phyloP scores from a whole-genome alignment of 306 rosid species.

The Lathyrus sativus region DNA sequence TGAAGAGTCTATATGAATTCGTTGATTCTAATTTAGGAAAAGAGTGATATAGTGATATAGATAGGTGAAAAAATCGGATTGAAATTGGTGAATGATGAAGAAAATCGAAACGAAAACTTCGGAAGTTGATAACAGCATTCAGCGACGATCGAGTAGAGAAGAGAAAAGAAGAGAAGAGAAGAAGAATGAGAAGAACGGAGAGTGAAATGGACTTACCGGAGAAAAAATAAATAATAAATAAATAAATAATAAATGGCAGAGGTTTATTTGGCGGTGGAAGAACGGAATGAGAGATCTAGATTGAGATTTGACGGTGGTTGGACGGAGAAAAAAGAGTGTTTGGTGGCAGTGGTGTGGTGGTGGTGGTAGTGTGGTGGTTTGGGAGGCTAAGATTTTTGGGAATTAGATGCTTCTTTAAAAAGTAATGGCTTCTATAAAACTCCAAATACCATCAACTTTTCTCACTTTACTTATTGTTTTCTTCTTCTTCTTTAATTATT shows the following conservation, averaged over 20 bases:
- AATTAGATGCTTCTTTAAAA: background rate
- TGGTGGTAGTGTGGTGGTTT: conserved; percentile 34
- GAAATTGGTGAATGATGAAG: conserved; percentile 33
- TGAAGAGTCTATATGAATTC: background rate
- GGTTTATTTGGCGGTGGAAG: background rate
- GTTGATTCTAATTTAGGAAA: conserved; percentile 3
- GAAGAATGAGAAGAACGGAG: conserved; percentile 10
- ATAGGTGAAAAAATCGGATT: conserved; percentile 5
- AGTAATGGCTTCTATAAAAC: too few relatives aligned
- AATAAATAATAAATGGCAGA: conserved; percentile 25
- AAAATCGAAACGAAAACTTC: conserved; percentile 8
- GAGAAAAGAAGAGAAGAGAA: background rate
- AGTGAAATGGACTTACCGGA: conserved; percentile 52
- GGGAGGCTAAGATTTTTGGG: conserved; percentile 34
- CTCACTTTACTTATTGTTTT: too few relatives aligned
- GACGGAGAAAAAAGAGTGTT: background rate
- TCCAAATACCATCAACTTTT: too few relatives aligned
- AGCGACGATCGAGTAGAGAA: conserved; percentile 7
- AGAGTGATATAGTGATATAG: background rate
- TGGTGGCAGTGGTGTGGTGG: background rate
- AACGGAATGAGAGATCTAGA: conserved; percentile 47
- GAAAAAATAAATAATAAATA: conserved; percentile 36
- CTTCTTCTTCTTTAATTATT: too few relatives aligned
- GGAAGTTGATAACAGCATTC: background rate
- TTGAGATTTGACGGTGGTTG: conserved; percentile 1